A percentile compares a stretch with the other conserved stretches of the same genome.
phyloP scores from a whole-genome alignment of 306 rosid species.

The Pueraria montana region DNA sequence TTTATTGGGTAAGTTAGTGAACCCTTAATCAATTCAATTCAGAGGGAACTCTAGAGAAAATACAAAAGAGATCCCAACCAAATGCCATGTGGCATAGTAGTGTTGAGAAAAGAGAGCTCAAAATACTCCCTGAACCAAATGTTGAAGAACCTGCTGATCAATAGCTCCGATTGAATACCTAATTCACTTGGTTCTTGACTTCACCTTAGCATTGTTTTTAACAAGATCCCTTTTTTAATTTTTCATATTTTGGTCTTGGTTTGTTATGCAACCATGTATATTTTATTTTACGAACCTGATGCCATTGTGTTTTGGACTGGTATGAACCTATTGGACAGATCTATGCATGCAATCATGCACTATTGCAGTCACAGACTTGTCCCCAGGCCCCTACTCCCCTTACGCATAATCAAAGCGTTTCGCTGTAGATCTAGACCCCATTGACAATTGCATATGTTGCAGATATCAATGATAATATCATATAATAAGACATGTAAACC shows the following conservation, averaged over 20 bases:
- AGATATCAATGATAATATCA: neutral
- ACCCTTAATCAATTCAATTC: neutral
- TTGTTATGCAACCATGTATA: neutral
- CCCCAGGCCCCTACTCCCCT: constrained; percentile 14
- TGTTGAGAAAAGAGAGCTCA: neutral
- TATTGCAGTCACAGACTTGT: constrained; percentile 1
- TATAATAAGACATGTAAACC: neutral
- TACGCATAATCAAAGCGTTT: neutral
- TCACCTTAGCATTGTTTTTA: neutral
- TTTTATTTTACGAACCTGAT: neutral
- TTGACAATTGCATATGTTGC: neutral
- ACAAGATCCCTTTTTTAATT: neutral
- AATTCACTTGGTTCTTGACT: neutral
- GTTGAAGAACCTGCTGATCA: neutral
- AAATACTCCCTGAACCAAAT: no score
- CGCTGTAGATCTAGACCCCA: neutral
- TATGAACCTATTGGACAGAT: neutral
- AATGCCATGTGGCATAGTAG: neutral
- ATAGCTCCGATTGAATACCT: neutral
- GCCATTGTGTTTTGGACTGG: neutral
- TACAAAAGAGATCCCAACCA: no score
- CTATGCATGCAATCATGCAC: constrained; percentile 2
- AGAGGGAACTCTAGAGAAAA: neutral
- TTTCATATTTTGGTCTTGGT: neutral
- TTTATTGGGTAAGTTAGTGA: no score